Conservation (phyloP, 2,329 filamentous ascomycete genomes). For the Fusarium sp. region DNA sequence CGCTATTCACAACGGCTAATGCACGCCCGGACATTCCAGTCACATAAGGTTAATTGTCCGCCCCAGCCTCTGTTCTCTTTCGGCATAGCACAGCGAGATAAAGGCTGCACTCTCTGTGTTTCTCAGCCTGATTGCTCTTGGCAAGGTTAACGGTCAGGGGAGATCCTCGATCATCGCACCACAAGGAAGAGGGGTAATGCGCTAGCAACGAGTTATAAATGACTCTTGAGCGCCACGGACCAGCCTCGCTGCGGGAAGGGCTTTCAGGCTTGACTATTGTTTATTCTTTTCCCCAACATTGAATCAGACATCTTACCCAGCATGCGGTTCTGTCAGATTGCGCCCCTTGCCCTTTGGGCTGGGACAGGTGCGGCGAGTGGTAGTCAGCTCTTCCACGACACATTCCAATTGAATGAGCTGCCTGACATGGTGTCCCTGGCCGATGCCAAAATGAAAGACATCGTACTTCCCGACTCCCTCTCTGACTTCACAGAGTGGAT, state of each 20-base stretch:
- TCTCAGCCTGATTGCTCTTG: background rate
- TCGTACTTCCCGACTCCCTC: background rate
- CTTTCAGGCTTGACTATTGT: background rate
- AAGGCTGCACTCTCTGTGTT: background rate
- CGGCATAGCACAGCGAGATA: background rate
- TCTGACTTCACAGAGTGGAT: background rate
- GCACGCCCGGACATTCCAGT: background rate
- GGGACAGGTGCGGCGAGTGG: background rate
- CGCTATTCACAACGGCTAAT: background rate
- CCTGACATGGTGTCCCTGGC: background rate
- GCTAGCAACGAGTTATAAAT: background rate
- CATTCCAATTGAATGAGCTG: background rate
- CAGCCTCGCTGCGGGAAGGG: background rate
- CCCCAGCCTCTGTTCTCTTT: background rate
- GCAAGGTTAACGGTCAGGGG: background rate
- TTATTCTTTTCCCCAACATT: background rate
- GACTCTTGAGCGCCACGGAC: background rate
- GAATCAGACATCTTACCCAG: background rate
- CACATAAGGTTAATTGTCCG: background rate
- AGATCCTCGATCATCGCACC: background rate
- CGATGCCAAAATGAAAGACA: background rate
- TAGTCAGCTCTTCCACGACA: background rate
- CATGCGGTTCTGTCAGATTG: background rate
- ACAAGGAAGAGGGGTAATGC: conserved; percentile 15
- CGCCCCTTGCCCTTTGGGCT: background rate